phyloP scores from a whole-genome alignment of 345 rosid species.

The Lagerstroemia speciosa region DNA sequence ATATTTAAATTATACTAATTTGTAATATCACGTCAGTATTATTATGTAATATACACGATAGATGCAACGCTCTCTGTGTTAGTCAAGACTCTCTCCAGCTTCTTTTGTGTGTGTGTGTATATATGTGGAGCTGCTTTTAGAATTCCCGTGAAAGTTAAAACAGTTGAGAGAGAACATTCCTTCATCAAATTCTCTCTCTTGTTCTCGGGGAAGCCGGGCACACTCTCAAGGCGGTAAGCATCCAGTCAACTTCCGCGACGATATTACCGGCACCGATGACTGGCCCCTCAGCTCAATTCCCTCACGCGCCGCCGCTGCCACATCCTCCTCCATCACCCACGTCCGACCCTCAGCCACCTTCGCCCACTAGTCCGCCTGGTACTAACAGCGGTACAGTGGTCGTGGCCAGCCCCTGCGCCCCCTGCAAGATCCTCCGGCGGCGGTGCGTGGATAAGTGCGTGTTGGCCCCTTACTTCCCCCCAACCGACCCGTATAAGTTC shows the following conservation, averaged over 20 bases:
- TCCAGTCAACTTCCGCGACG: neutral
- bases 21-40: too few species aligned
- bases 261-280: neutral
- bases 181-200: neutral
- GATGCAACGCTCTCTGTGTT: too few species aligned
- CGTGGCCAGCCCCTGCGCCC: conserved; percentile 63
- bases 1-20: too few species aligned
- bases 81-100: too few species aligned
- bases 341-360: neutral
- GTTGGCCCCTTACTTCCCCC: conserved; percentile 70
- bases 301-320: conserved; percentile 9
- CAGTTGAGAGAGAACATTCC: neutral
- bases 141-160: too few species aligned
- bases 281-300: conserved; percentile 1
- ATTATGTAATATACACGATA: too few species aligned
- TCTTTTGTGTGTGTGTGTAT: too few species aligned
- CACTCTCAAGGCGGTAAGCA: neutral
- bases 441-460: conserved; percentile 54
- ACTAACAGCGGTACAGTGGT: neutral
- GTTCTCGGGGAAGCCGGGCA: neutral
- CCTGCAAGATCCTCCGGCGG: conserved; percentile 70
- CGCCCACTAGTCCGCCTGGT: conserved; percentile 7
- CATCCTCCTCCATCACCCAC: conserved; percentile 5
- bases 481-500: conserved; percentile 57
- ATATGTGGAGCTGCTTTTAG: too few species aligned